phyloP scores from a whole-genome alignment of 345 rosid genomes.

The Kernera saxatilis region DNA sequence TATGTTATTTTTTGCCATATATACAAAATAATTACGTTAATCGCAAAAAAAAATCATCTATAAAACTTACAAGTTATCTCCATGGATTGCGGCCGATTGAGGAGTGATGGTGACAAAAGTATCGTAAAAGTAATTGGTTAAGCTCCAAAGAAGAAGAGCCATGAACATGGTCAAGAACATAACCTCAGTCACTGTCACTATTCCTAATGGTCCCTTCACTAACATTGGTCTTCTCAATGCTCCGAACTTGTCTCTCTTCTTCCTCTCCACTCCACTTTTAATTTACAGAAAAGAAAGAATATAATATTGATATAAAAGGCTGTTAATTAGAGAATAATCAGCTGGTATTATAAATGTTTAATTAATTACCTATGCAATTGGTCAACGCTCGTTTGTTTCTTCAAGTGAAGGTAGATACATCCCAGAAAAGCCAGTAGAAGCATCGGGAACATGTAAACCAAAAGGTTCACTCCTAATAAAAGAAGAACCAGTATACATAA shows the following conservation, averaged over 20 bases:
- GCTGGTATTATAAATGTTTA: not conserved
- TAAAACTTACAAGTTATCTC: constrained; percentile 41
- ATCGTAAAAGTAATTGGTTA: constrained; percentile 39
- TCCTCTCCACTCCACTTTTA: not conserved
- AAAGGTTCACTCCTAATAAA: constrained; percentile 38
- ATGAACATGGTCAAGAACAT: constrained; percentile 62
- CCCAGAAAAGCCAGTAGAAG: constrained; percentile 52
- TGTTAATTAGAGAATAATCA: not conserved
- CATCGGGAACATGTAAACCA: constrained; percentile 57
- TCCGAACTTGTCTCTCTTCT: constrained; percentile 5
- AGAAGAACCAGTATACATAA: not conserved
- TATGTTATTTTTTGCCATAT: not conserved
- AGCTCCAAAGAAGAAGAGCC: constrained; percentile 61
- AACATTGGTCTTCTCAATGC: constrained; percentile 49
- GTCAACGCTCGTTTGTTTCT: constrained; percentile 6
- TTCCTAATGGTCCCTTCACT: constrained; percentile 78
- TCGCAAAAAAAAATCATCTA: not conserved
- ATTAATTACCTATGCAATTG: constrained; percentile 12
- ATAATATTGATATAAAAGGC: not conserved
- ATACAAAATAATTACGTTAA: not conserved
- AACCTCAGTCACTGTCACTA: constrained; percentile 61
- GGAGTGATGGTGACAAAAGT: constrained; percentile 38
- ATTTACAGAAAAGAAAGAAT: not conserved
- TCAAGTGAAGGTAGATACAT: constrained; percentile 52
- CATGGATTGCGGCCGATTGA: constrained; percentile 24